Conservation (phyloP, 306 rosid species). For the Albizia julibrissin region DNA sequence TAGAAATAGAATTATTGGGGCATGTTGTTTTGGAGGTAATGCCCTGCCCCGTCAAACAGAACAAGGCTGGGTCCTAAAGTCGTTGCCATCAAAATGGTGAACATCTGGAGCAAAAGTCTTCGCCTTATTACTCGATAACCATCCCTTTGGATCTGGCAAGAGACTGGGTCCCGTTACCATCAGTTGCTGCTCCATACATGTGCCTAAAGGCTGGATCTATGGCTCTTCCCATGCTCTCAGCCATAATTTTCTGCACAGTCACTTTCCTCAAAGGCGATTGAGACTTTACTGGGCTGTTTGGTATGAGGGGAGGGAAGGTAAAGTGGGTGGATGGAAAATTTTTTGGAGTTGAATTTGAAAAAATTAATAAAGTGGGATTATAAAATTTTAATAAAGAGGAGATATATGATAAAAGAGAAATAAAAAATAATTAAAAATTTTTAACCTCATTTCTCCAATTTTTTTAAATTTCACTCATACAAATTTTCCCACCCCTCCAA, state of each 20-base stretch:
- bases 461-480: too few species aligned
- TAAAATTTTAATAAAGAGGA: too few species aligned
- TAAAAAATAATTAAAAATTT: too few species aligned
- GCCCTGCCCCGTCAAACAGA: slow-evolving; percentile 43
- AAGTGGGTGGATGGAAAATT: too few species aligned
- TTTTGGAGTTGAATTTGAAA: too few species aligned
- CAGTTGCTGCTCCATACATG: slow-evolving; percentile 58
- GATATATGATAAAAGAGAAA: too few species aligned
- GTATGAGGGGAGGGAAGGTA: too few species aligned
- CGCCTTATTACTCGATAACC: slow-evolving; percentile 29
- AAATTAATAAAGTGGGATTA: too few species aligned
- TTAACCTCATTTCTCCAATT: too few species aligned
- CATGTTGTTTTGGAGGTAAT: slow-evolving; percentile 6
- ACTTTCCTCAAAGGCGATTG: slow-evolving; percentile 35
- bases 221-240: slow-evolving; percentile 39
- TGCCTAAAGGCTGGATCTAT: slow-evolving; percentile 45
- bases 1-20: not conserved
- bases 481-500: too few species aligned
- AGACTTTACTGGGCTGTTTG: slow-evolving; percentile 46
- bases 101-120: slow-evolving; percentile 39
- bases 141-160: slow-evolving; percentile 35
- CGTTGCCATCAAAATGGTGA: slow-evolving; percentile 15
- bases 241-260: slow-evolving; percentile 34
- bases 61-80: slow-evolving; percentile 11
- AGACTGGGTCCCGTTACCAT: slow-evolving; percentile 54